phyloP scores from a whole-genome alignment of 2,329 filamentous ascomycete genomes.

The Colletotrichum abscissum region DNA sequence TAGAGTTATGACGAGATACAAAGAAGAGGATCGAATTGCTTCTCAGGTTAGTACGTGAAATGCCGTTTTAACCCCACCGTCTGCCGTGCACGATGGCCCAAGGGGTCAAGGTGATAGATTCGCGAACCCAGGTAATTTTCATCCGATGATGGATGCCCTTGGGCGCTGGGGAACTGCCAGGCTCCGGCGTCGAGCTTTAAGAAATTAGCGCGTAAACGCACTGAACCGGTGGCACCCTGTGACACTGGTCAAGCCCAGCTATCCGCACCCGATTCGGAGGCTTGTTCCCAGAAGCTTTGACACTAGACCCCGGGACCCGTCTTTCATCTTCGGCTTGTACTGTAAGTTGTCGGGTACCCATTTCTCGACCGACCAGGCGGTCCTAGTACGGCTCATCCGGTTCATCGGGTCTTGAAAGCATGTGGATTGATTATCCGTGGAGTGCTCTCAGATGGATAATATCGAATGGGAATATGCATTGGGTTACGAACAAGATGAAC shows the following conservation, averaged over 20 bases:
- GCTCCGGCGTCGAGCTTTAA: not conserved
- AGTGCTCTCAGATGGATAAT: not conserved
- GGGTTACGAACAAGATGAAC: not conserved
- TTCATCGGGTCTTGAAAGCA: not conserved
- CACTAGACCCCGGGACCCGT: conserved; percentile 19
- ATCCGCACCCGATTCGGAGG: not conserved
- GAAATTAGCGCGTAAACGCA: conserved; percentile 9
- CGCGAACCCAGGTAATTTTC: conserved; percentile 13
- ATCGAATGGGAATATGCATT: not conserved
- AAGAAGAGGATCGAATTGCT: not conserved
- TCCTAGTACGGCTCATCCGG: not conserved
- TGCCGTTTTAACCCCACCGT: not conserved
- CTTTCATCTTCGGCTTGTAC: not conserved
- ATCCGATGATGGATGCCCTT: conserved; percentile 3
- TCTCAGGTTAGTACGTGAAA: too few species aligned
- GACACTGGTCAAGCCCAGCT: not conserved
- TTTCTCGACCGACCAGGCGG: conserved; percentile 1
- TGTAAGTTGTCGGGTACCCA: not conserved
- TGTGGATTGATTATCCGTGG: not conserved
- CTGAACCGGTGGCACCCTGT: not conserved
- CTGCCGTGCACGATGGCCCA: not conserved
- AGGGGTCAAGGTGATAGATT: not conserved
- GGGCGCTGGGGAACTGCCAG: not conserved
- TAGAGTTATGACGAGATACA: too few species aligned
- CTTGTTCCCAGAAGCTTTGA: conserved; percentile 23